These are phyloP conservation scores for Heracleum sosnowskyi DNA, from an alignment of 129 eudicot genomes.

Conservation along the genomic window DNA sequence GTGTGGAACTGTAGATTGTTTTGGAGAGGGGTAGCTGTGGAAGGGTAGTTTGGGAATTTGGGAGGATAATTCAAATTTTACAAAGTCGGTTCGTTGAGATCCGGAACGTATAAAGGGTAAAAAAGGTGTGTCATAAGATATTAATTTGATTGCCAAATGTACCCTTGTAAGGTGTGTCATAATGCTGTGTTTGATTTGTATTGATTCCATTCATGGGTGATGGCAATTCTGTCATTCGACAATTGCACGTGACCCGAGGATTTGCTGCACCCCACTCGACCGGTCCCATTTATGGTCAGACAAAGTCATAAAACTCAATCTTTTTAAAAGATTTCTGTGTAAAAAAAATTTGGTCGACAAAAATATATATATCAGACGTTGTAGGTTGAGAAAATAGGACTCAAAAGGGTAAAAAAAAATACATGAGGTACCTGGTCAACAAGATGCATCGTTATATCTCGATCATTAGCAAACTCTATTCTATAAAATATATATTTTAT, in stretches of 20 bases:
- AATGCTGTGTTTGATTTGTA: background rate
- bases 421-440: too few relatives aligned
- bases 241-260: background rate
- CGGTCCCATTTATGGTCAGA: background rate
- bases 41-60: background rate
- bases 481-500: too few relatives aligned
- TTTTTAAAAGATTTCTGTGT: too few relatives aligned
- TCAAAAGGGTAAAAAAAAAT: too few relatives aligned
- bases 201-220: background rate
- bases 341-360: too few relatives aligned
- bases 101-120: background rate
- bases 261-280: background rate
- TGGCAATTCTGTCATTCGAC: background rate
- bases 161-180: background rate
- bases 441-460: too few relatives aligned
- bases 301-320: too few relatives aligned
- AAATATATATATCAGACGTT: too few relatives aligned
- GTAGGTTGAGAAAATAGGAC: too few relatives aligned
- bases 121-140: background rate
- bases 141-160: background rate
- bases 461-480: too few relatives aligned
- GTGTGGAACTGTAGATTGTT: too few relatives aligned
- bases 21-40: background rate
- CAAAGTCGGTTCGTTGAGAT: conserved; percentile 3
- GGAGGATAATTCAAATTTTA: background rate